Percentiles rank a stretch among this genome's conserved stretches.
Evolutionary conservation across 1,284 basidiomycete species (phyloP).

Genomic region (Sporisorium reilianum): DNA sequence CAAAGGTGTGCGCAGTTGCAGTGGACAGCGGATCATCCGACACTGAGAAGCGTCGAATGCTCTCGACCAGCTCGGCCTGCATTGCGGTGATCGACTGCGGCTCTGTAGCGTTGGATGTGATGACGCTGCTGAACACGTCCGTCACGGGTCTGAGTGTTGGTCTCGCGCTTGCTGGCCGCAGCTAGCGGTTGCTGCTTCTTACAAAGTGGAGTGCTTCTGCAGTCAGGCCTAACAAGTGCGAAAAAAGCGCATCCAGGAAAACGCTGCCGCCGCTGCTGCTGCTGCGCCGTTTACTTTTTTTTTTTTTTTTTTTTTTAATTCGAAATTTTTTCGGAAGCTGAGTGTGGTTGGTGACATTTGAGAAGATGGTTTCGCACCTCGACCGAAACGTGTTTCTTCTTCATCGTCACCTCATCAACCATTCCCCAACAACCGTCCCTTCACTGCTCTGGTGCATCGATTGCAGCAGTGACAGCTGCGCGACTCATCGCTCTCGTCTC

Average conservation of each 20-base stretch:
- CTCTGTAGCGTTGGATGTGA: not conserved
- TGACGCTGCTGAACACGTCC: not conserved
- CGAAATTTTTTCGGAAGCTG: slow-evolving; percentile 26
- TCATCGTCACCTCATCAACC: slow-evolving; percentile 4
- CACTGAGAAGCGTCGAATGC: slow-evolving; percentile 32
- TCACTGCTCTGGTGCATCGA: not conserved
- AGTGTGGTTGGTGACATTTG: slow-evolving; percentile 12
- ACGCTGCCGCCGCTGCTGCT: slow-evolving; percentile 10
- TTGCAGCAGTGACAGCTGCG: not conserved
- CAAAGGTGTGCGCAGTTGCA: slow-evolving; percentile 33
- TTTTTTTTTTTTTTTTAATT: not conserved
- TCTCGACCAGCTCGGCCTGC: slow-evolving; percentile 31
- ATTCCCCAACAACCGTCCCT: not conserved
- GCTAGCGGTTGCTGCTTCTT: not conserved
- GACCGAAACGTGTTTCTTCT: not conserved
- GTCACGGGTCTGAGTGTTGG: not conserved
- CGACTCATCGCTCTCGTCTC: not conserved
- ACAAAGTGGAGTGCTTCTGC: slow-evolving; percentile 20
- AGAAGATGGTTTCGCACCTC: slow-evolving; percentile 6
- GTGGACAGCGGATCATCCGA: slow-evolving; percentile 44
- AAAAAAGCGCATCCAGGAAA: not conserved
- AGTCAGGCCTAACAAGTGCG: slow-evolving; percentile 5
- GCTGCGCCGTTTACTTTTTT: slow-evolving; percentile 12
- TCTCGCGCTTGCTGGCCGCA: slow-evolving; percentile 1
- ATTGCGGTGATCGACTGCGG: not conserved